Evolutionary conservation across 306 rosid species (phyloP).

Genomic region (Astragalus membranaceus): DNA sequence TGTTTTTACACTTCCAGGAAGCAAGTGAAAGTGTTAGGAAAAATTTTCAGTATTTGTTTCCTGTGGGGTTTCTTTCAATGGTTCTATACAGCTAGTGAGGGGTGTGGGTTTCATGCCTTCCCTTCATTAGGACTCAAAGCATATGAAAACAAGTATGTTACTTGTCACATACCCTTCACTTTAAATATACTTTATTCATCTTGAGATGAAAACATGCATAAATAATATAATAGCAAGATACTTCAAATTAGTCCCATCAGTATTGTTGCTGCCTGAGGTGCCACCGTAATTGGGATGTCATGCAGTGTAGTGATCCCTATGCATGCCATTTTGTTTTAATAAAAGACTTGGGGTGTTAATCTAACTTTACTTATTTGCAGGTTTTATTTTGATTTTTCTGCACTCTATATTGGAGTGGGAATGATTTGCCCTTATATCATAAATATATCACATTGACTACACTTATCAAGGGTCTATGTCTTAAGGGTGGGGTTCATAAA

Average conservation of each 20-base stretch:
- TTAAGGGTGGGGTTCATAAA: too few species aligned
- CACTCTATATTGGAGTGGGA: slow-evolving; percentile 48
- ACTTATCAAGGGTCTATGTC: too few species aligned
- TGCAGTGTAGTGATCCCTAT: too few species aligned
- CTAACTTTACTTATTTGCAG: slow-evolving; percentile 22
- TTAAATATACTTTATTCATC: not conserved
- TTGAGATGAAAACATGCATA: slow-evolving; percentile 1
- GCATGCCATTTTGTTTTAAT: too few species aligned
- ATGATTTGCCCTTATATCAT: slow-evolving; percentile 54
- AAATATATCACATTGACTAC: slow-evolving; percentile 44
- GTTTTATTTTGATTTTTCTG: slow-evolving; percentile 47
- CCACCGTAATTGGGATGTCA: too few species aligned
- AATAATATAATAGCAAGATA: not conserved
- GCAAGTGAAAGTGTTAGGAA: slow-evolving; percentile 44
- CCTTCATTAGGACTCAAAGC: slow-evolving; percentile 50
- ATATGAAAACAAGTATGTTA: slow-evolving; percentile 27
- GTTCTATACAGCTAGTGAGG: slow-evolving; percentile 44
- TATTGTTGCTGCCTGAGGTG: too few species aligned
- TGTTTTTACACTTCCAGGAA: slow-evolving; percentile 34
- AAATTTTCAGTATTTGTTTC: slow-evolving; percentile 42
- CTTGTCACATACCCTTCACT: slow-evolving; percentile 1
- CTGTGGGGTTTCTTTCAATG: slow-evolving; percentile 53
- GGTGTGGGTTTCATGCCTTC: slow-evolving; percentile 41
- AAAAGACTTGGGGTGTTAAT: not conserved
- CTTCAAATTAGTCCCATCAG: not conserved